Evolutionary conservation across 495 filamentous ascomycete species (phyloP).

Genomic region (Aspergillus egyptiacus): DNA sequence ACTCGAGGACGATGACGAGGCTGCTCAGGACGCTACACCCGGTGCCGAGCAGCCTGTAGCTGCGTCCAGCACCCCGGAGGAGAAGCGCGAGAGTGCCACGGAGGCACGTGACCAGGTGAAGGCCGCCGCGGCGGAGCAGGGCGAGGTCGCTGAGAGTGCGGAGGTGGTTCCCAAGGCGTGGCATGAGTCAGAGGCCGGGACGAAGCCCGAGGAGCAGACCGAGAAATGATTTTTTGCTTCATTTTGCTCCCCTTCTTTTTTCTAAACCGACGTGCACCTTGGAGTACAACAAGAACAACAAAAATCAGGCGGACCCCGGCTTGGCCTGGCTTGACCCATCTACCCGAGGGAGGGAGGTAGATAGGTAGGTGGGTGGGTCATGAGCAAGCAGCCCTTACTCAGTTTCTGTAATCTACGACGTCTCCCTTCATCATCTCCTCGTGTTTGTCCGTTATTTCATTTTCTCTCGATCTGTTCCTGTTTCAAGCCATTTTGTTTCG

Average conservation of each 20-base stretch:
- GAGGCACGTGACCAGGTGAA: slow-evolving; percentile 23
- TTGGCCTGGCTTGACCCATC: no score
- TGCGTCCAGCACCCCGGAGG: slow-evolving; percentile 18
- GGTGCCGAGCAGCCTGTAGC: slow-evolving; percentile 5
- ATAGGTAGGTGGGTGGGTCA: no score
- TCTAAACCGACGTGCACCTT: no score
- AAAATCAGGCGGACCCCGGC: no score
- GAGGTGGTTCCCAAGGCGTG: slow-evolving; percentile 46
- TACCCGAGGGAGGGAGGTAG: no score
- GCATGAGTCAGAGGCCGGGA: slow-evolving; percentile 40
- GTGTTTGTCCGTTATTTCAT: no score
- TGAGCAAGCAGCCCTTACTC: no score
- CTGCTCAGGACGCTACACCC: slow-evolving; percentile 23
- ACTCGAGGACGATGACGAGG: slow-evolving; percentile 74
- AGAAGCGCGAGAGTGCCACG: slow-evolving; percentile 25
- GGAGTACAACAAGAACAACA: no score
- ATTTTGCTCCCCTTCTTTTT: no score
- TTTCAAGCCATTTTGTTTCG: neutral
- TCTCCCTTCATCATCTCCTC: neutral
- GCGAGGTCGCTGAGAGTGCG: slow-evolving; percentile 34
- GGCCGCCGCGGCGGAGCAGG: slow-evolving; percentile 17
- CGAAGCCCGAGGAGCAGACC: slow-evolving; percentile 20
- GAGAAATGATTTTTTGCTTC: slow-evolving; percentile 29
- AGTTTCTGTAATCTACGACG: neutral
- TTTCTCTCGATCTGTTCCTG: neutral